Conservation (phyloP, 2,329 filamentous ascomycete species). For the Penicillium sp. region DNA sequence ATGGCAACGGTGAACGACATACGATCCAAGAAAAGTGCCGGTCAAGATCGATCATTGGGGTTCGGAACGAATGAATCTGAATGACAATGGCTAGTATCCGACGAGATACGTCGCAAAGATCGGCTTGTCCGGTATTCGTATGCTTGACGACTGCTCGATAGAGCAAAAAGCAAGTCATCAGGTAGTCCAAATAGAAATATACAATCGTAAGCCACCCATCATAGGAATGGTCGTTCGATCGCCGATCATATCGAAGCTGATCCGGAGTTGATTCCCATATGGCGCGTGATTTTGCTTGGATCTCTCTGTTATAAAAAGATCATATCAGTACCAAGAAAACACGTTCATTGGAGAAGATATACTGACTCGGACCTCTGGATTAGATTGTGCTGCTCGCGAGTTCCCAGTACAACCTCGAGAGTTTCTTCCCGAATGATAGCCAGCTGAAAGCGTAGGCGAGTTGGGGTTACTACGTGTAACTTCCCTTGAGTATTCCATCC, state of each 20-base stretch:
- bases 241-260: slow-evolving; percentile 28
- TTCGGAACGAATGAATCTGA: slow-evolving; percentile 27
- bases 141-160: slow-evolving; percentile 35
- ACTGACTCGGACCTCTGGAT: slow-evolving; percentile 31
- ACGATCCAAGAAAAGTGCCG: slow-evolving; percentile 38
- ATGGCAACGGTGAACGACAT: slow-evolving; percentile 4
- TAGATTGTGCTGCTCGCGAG: slow-evolving; percentile 21
- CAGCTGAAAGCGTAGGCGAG: slow-evolving; percentile 29
- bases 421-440: slow-evolving; percentile 31
- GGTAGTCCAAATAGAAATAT: slow-evolving; percentile 35
- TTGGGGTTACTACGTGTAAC: slow-evolving; percentile 19
- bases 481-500: slow-evolving; percentile 29
- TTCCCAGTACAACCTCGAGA: slow-evolving; percentile 33
- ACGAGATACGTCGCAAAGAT: slow-evolving; percentile 34
- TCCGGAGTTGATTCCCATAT: slow-evolving; percentile 27
- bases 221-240: slow-evolving; percentile 8
- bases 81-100: slow-evolving; percentile 32
- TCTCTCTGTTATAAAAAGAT: slow-evolving; percentile 18
- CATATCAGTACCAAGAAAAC: background rate
- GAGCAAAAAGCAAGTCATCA: slow-evolving; percentile 37
- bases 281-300: slow-evolving; percentile 24
- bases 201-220: slow-evolving; percentile 22
- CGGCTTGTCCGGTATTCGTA: slow-evolving; percentile 30
- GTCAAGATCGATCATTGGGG: slow-evolving; percentile 30
- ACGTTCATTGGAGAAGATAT: background rate